These are phyloP conservation scores for Rhodomyrtus psidioides DNA, from an alignment of 441 rosid genomes.

Conservation along the genomic window DNA sequence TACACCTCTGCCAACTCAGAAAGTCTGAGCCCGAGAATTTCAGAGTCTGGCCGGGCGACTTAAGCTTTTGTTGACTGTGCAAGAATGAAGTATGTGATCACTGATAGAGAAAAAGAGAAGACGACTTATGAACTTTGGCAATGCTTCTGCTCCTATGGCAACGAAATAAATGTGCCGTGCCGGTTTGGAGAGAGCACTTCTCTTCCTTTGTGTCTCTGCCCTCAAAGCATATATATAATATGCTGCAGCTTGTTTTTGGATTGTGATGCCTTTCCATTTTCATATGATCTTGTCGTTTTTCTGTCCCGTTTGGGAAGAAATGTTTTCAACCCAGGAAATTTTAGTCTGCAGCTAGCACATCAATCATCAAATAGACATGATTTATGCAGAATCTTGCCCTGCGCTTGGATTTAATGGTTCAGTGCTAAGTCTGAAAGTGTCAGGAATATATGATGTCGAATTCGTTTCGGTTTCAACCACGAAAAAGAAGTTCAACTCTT, in stretches of 20 bases:
- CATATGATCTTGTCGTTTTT: neutral
- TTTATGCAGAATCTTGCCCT: neutral
- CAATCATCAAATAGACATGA: neutral
- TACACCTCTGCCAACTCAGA: conserved; percentile 19
- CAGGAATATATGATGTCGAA: neutral
- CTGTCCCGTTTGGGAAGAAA: neutral
- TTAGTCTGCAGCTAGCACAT: neutral
- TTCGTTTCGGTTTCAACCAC: neutral
- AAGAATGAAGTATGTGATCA: neutral
- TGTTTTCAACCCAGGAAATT: neutral
- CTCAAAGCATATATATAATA: neutral
- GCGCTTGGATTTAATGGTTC: too few relatives aligned
- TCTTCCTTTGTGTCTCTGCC: neutral
- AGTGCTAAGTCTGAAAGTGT: neutral
- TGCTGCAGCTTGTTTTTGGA: neutral
- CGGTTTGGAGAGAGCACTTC: neutral
- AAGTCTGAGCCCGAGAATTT: neutral
- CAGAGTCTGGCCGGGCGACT: neutral
- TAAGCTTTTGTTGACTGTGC: neutral
- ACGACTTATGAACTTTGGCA: neutral
- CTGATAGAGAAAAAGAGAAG: neutral
- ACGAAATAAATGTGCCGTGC: neutral
- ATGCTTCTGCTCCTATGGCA: neutral
- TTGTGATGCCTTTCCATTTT: neutral
- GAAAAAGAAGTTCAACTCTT: too few relatives aligned